A percentile compares a stretch with the other conserved stretches of the same genome.
These are phyloP conservation scores for Inga oerstediana DNA, from an alignment of 306 rosid genomes.

Conservation along the genomic window DNA sequence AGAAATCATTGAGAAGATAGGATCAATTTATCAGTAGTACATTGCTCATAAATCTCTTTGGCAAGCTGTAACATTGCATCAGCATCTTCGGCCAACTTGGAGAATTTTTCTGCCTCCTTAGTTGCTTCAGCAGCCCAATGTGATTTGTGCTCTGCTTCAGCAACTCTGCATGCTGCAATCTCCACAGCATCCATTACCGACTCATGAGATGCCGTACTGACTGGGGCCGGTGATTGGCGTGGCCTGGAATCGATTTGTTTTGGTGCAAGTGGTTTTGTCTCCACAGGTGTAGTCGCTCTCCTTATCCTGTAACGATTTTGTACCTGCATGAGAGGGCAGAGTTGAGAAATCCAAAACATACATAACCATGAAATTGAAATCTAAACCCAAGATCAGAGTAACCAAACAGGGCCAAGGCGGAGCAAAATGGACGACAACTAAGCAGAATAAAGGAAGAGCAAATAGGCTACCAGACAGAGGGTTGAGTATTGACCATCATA, in stretches of 20 bases:
- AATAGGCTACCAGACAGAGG: not conserved
- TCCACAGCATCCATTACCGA: conserved; percentile 54
- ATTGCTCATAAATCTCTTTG: conserved; percentile 62
- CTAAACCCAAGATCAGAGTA: conserved; percentile 15
- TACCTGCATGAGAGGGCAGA: conserved; percentile 51
- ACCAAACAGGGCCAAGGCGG: not conserved
- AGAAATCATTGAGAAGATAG: conserved; percentile 9
- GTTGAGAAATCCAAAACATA: conserved; percentile 8
- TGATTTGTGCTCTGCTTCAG: conserved; percentile 73
- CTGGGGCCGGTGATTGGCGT: conserved; percentile 33
- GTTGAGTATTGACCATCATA: not conserved
- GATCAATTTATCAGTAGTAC: conserved; percentile 41
- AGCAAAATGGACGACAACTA: not conserved
- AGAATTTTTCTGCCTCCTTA: conserved; percentile 58
- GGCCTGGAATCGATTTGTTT: conserved; percentile 47
- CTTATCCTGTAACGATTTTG: conserved; percentile 60
- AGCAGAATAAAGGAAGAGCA: not conserved
- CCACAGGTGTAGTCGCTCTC: conserved; percentile 32
- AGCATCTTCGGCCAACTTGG: conserved; percentile 58
- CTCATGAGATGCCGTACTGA: conserved; percentile 31
- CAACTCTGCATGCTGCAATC: conserved; percentile 60
- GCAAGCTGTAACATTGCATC: conserved; percentile 58
- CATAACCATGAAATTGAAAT: conserved; percentile 24
- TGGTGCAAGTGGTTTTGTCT: conserved; percentile 40
- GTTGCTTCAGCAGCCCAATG: conserved; percentile 71